A percentile compares a stretch with the other conserved stretches of the same genome.
These are phyloP conservation scores for Mycena indigotica DNA, from an alignment of 768 basidiomycete genomes.

Conservation along the genomic window DNA sequence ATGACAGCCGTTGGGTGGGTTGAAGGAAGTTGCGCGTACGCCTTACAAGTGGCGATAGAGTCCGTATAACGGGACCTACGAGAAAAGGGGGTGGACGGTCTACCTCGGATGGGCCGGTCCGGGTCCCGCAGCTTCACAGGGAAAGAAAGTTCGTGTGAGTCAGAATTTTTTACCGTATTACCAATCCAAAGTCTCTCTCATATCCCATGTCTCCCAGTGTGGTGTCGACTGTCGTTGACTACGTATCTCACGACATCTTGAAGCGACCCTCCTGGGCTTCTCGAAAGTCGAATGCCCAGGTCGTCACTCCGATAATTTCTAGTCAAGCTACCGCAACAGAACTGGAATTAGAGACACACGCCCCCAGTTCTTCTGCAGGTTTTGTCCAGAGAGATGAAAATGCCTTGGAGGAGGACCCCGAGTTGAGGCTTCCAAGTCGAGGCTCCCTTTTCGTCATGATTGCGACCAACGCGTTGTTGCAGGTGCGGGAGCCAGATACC, in stretches of 20 bases:
- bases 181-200: too few relatives aligned
- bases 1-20: not conserved
- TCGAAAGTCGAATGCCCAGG: constrained; percentile 3
- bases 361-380: not conserved
- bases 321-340: not conserved
- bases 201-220: not conserved
- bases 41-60: too few relatives aligned
- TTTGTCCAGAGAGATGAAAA: not conserved
- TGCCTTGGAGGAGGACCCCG: constrained; percentile 23
- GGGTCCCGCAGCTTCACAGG: too few relatives aligned
- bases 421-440: constrained; percentile 50
- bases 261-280: constrained; percentile 10
- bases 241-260: constrained; percentile 9
- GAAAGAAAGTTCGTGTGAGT: too few relatives aligned
- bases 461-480: constrained; percentile 44
- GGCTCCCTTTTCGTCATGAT: constrained; percentile 47
- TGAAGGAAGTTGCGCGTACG: too few relatives aligned
- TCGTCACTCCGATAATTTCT: too few relatives aligned
- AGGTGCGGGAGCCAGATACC: constrained; percentile 35
- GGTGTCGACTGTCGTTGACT: constrained; percentile 20
- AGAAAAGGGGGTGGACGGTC: too few relatives aligned
- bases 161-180: too few relatives aligned
- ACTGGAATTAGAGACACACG: not conserved
- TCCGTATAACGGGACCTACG: too few relatives aligned
- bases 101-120: too few relatives aligned